These are phyloP conservation scores for Auricularia cornea DNA, from an alignment of 768 basidiomycete species.

Conservation along the genomic window DNA sequence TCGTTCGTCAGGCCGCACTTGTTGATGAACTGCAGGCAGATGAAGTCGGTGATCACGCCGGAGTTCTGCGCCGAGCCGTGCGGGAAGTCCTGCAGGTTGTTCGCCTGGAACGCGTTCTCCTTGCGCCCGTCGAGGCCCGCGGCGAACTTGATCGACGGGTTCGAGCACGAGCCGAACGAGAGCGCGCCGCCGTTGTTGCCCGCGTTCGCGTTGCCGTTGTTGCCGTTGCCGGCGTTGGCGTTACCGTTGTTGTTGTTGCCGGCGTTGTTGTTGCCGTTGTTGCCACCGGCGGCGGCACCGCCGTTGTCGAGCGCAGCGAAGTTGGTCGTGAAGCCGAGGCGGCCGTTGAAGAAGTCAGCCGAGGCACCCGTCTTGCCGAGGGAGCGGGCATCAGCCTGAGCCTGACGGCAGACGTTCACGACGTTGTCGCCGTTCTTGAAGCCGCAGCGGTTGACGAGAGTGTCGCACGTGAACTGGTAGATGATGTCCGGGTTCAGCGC, in stretches of 20 bases:
- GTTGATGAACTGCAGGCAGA: slow-evolving; percentile 26
- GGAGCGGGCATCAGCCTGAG: neutral
- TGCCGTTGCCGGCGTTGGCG: neutral
- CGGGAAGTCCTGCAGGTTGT: neutral
- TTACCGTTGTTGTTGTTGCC: neutral
- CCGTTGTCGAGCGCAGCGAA: slow-evolving; percentile 6
- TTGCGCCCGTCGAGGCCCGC: slow-evolving; percentile 10
- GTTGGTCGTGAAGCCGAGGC: slow-evolving; percentile 11
- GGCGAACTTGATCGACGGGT: slow-evolving; percentile 12
- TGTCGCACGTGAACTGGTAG: slow-evolving; percentile 50
- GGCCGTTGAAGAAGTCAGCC: slow-evolving; percentile 12
- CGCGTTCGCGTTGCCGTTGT: neutral
- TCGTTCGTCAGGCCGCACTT: slow-evolving; percentile 27
- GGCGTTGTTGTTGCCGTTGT: neutral
- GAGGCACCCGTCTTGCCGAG: slow-evolving; percentile 5
- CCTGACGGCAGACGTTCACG: neutral
- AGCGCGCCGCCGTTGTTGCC: neutral
- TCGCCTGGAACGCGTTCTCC: slow-evolving; percentile 7
- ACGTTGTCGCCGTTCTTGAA: neutral
- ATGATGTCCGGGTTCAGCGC: slow-evolving; percentile 55
- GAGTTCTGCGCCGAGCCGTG: slow-evolving; percentile 10
- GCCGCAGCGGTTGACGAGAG: slow-evolving; percentile 42
- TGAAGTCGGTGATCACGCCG: slow-evolving; percentile 9
- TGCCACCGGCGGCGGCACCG: neutral
- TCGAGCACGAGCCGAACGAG: slow-evolving; percentile 12